Percentiles rank a stretch among this genome's conserved stretches.
Conservation (phyloP, 106 monocot species). For the Vanilla planifolia region DNA sequence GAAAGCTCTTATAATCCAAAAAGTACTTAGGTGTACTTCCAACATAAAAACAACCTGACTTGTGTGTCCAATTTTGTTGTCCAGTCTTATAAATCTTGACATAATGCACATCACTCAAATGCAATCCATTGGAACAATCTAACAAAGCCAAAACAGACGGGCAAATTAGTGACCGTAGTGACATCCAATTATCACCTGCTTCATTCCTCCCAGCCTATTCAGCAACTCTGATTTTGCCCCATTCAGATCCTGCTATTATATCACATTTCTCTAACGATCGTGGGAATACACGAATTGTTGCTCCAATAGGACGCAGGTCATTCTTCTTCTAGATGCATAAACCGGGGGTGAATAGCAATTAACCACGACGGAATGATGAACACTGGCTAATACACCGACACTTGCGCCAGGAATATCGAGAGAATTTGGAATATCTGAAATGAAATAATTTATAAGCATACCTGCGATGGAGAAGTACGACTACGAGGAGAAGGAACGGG, state of each 20-base stretch:
- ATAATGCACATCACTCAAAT: not conserved
- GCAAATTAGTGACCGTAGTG: not conserved
- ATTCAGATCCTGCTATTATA: constrained; percentile 33
- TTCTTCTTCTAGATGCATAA: not conserved
- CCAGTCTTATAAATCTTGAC: constrained; percentile 64
- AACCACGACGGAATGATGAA: not conserved
- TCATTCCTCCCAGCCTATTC: constrained; percentile 40
- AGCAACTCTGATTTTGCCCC: constrained; percentile 47
- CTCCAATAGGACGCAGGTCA: constrained; percentile 4
- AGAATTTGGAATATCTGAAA: not conserved
- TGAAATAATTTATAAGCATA: not conserved
- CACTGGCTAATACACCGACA: not conserved
- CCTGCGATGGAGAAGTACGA: constrained; percentile 8
- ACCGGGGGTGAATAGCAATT: not conserved
- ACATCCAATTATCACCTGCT: constrained; percentile 22
- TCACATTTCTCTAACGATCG: not conserved
- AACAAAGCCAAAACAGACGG: not conserved
- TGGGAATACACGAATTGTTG: not conserved
- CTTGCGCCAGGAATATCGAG: not conserved
- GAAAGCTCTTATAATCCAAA: no score
- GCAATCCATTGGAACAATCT: not conserved
- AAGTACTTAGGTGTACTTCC: not conserved
- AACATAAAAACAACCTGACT: constrained; percentile 17
- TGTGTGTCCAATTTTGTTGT: constrained; percentile 48
- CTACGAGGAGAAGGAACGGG: not conserved